Evolutionary conservation across 1,284 basidiomycete genomes (phyloP), one percentile per base, ranked within the genome.

Genomic region (Pascua guehoae): DNA sequence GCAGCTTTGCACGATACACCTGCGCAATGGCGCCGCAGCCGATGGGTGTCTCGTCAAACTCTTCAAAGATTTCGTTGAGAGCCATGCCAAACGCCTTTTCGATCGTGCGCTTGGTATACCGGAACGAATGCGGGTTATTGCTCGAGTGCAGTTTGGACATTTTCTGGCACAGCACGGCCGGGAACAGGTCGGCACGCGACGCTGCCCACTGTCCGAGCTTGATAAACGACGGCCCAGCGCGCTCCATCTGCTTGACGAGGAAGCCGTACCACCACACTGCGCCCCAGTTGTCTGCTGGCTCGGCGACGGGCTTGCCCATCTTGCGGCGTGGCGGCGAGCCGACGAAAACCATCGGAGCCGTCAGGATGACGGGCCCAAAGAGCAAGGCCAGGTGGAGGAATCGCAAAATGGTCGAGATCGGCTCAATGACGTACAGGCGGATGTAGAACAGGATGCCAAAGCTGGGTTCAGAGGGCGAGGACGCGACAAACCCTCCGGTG

Each of bases 161-260:
- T 61, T 84, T 83, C 56, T 89, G 83, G 75, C 96, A 99, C 5
- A 99, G 84, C n/a, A 85, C 77, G n/a, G 87, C 82, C 1, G 96
- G 91, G 78, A 99, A 98, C 7, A 99, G 80, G 74, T 99, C 96
- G 47, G 88, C 88, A 53, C 96, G 84, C 36, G 93, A 94, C 7
- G 89, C 96, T 1, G 96, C 96, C 96, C 96, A 99, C 83, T 99
- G 96, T 1, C 91, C 91, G 51, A 98, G 84, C 89, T 99, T 99
- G 78, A 92, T 92, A 73, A 98, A 98, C 0, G 93, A 96, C 4
- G 96, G 96, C 1, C 96, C 96, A 7, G 95, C 95, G 11, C 85
- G 81, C 75, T 95, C 87, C 94, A 98, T 98, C 73, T 88, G 88
- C 54, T 80, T 79, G 14, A 95, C 92, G 9, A 99, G 81, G 59